These are phyloP conservation scores for Heritiera fomes DNA, from an alignment of 345 rosid genomes.

Conservation along the genomic window DNA sequence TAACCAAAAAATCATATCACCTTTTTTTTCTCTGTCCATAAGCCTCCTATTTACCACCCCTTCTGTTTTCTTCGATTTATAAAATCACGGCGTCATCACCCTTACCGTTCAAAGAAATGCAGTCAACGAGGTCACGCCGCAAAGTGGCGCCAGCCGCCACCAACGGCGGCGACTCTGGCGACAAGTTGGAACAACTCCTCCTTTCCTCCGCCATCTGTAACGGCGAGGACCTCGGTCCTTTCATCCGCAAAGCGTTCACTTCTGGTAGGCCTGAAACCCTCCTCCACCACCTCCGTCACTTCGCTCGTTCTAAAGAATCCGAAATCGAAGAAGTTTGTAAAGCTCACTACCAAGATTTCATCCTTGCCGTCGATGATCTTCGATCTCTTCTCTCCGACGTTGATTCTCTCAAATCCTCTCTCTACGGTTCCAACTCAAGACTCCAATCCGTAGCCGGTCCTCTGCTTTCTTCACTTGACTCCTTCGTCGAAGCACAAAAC, in stretches of 20 bases:
- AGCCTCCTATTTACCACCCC: conserved; percentile 14
- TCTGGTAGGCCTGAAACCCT: conserved; percentile 87
- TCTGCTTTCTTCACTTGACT: conserved; percentile 73
- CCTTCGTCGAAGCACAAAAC: conserved; percentile 70
- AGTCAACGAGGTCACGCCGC: conserved; percentile 71
- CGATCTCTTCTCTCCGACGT: conserved; percentile 97
- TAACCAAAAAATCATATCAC: not conserved
- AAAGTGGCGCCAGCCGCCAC: conserved; percentile 53
- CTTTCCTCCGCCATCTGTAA: conserved; percentile 93
- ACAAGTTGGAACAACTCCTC: conserved; percentile 75
- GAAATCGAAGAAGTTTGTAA: conserved; percentile 98
- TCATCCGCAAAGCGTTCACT: conserved; percentile 77
- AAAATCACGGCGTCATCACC: conserved; percentile 21
- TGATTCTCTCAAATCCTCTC: conserved; percentile 89
- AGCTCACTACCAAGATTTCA: conserved; percentile 97
- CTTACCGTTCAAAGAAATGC: conserved; percentile 44
- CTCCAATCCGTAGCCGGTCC: conserved; percentile 86
- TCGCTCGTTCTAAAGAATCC: conserved; percentile 84
- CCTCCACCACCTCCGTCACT: conserved; percentile 81
- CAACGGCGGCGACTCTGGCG: conserved; percentile 69
- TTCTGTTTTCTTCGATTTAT: not conserved
- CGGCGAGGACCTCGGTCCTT: conserved; percentile 91
- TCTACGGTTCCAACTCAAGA: conserved; percentile 77
- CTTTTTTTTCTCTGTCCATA: conserved; percentile 11
- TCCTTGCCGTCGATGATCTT: conserved; percentile 95